Percentiles rank a stretch among this genome's conserved stretches.
Evolutionary conservation across 1,139 yeast species (phyloP).

Genomic region (Saccharomyces hybrid): DNA sequence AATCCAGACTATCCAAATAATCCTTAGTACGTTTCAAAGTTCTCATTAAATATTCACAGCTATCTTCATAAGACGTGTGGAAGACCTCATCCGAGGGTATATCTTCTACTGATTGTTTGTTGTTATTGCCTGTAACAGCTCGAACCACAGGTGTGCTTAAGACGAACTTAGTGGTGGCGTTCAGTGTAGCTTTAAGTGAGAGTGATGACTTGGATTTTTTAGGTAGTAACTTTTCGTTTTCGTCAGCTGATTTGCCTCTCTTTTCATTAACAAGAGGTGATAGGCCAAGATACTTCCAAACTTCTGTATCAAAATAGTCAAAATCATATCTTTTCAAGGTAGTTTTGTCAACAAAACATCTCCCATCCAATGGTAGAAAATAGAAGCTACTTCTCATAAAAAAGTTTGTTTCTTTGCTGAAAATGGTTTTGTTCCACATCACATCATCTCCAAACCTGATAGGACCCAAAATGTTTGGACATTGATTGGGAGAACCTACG

Average conservation of each 20-base stretch:
- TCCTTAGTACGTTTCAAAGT: slow-evolving; percentile 54
- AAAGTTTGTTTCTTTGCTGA: slow-evolving; percentile 76
- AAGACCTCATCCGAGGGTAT: slow-evolving; percentile 16
- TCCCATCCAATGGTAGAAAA: slow-evolving; percentile 68
- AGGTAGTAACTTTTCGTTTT: slow-evolving; percentile 2
- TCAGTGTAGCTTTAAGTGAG: slow-evolving; percentile 2
- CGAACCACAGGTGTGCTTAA: slow-evolving; percentile 4
- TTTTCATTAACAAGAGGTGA: slow-evolving; percentile 62
- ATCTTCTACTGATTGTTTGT: slow-evolving; percentile 9
- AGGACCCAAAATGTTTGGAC: slow-evolving; percentile 83
- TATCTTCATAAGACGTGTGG: slow-evolving; percentile 45
- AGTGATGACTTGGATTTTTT: background rate
- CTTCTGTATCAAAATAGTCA: slow-evolving; percentile 71
- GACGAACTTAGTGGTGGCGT: slow-evolving; percentile 8
- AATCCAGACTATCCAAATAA: slow-evolving; percentile 51
- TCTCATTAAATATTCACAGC: slow-evolving; percentile 54
- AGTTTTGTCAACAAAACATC: slow-evolving; percentile 56
- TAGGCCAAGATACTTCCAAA: slow-evolving; percentile 69
- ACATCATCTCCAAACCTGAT: slow-evolving; percentile 75
- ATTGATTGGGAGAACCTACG: slow-evolving; percentile 78
- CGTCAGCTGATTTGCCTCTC: slow-evolving; percentile 23
- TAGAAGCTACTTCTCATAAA: slow-evolving; percentile 80
- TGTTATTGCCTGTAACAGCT: background rate
- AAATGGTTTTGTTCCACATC: slow-evolving; percentile 59
- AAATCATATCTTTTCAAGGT: slow-evolving; percentile 53